Evolutionary conservation across 495 filamentous ascomycete genomes (phyloP), one percentile per base, ranked within the genome.

Genomic region (Aspergillus leporis): DNA sequence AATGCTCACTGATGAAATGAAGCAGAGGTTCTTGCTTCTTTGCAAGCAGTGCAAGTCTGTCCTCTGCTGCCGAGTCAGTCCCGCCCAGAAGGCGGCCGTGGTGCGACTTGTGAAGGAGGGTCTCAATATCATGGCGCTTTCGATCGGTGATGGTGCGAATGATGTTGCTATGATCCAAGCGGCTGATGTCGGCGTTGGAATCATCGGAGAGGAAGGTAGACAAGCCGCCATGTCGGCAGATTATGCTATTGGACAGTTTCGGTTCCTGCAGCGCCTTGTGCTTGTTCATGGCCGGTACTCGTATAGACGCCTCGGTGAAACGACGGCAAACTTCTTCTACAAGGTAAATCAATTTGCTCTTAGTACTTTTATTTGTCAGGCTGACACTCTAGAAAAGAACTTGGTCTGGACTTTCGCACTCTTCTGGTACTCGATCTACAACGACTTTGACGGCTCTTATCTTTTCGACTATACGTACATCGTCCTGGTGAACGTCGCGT

Each of bases 141-240:
- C 93, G 0, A 89, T 99, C 53, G 95, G 95, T 59, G 95, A 99
- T 74, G 95, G 94, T 69, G 95, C 95, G 58, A 99, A 98, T 74
- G 95, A 99, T 74, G 95, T 98, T 60, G 95, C 95, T 41, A 99
- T 99, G 95, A 99, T 99, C 70, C 95, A 99, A 74, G 93, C 97
- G 74, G 95, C 95, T 5, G 92, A 99, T 74, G 91, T 98, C 19
- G 95, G 95, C 71, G 93, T 99, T 55, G 95, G 95, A 71, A 97
- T 99, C 72, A 93, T 94, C 60, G 95, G 95, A 74, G 91, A 92
- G 61, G 95, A 99, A 82, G 95, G 95, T 55, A 83, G 95, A 69
- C 92, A 96, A 71, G 95, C 95, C 38, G 95, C 92, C 68, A 99
- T 99, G 95, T 97, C 91, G 41, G 93, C 95, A 10, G 95, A 99